Percentiles rank a stretch among this genome's conserved stretches.
Conservation (phyloP, 345 rosid genomes). For the Brassica carinata region DNA sequence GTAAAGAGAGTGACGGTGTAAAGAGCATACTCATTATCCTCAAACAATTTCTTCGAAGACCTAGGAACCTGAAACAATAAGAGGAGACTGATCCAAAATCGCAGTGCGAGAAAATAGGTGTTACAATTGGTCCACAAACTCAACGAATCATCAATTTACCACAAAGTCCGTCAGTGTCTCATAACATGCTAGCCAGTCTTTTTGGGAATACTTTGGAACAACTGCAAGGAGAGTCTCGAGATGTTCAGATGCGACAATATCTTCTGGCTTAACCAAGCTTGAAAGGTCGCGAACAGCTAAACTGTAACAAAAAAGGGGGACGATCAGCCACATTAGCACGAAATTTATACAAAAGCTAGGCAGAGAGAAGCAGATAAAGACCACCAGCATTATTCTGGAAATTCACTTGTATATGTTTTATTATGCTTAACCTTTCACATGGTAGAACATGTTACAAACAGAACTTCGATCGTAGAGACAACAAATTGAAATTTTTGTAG, state of each 20-base stretch:
- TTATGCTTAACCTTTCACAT: neutral
- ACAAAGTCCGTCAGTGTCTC: constrained; percentile 91
- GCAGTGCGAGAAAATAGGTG: neutral
- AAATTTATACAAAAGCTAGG: neutral
- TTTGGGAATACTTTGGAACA: constrained; percentile 95
- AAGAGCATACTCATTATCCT: constrained; percentile 99
- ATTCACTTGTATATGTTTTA: neutral
- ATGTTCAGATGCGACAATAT: constrained; percentile 82
- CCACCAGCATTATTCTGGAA: neutral
- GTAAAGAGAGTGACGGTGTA: constrained; percentile 81
- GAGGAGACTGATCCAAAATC: neutral
- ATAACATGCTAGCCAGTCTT: constrained; percentile 94
- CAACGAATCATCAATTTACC: constrained; percentile 50
- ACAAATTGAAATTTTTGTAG: neutral
- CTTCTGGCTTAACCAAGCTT: constrained; percentile 87
- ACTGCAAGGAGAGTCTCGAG: constrained; percentile 82
- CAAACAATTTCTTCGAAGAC: constrained; percentile 87
- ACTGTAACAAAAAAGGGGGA: constrained; percentile 49
- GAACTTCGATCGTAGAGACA: neutral
- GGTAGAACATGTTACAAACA: constrained; percentile 17
- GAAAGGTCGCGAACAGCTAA: constrained; percentile 99
- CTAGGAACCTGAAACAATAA: constrained; percentile 77
- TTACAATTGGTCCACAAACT: constrained; percentile 1
- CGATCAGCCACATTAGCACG: constrained; percentile 24
- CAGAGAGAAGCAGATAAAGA: neutral